Conservation (phyloP, 108 stramenopile species). For the Cyclotella cryptica region DNA sequence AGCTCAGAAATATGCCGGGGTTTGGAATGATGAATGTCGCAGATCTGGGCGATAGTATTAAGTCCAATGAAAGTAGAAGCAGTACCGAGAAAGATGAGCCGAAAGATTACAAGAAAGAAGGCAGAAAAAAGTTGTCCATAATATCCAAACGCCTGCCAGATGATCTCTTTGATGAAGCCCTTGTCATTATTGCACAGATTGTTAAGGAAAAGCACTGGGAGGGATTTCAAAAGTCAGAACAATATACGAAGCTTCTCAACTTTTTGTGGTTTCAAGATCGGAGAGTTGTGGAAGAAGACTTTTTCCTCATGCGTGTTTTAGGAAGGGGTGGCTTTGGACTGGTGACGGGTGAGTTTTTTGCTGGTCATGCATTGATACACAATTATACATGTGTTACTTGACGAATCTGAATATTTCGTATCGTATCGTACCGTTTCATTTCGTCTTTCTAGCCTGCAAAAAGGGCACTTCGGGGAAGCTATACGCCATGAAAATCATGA, state of each 20-base stretch:
- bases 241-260: slow-evolving; percentile 63
- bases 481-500: slow-evolving; percentile 98
- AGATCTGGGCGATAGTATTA: slow-evolving; percentile 1
- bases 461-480: slow-evolving; percentile 94
- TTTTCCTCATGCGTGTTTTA: slow-evolving; percentile 93
- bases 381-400: not conserved
- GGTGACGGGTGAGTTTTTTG: slow-evolving; percentile 82
- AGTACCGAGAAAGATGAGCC: not conserved
- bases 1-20: slow-evolving; percentile 24
- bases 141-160: slow-evolving; percentile 36
- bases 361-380: not conserved
- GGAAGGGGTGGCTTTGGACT: slow-evolving; percentile 95
- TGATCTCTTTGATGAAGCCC: slow-evolving; percentile 72
- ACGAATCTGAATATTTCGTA: too few species aligned
- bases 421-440: too few species aligned
- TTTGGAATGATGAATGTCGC: slow-evolving; percentile 9
- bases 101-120: not conserved
- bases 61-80: not conserved
- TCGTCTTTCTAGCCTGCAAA: slow-evolving; percentile 80
- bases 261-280: slow-evolving; percentile 84
- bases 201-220: slow-evolving; percentile 69
- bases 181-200: slow-evolving; percentile 63
- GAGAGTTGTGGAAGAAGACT: slow-evolving; percentile 87
- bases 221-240: slow-evolving; percentile 63
- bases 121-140: slow-evolving; percentile 17